Base-by-base conservation (phyloP, 768 basidiomycete species). In the Phylloporus rhodoxanthus region DNA sequence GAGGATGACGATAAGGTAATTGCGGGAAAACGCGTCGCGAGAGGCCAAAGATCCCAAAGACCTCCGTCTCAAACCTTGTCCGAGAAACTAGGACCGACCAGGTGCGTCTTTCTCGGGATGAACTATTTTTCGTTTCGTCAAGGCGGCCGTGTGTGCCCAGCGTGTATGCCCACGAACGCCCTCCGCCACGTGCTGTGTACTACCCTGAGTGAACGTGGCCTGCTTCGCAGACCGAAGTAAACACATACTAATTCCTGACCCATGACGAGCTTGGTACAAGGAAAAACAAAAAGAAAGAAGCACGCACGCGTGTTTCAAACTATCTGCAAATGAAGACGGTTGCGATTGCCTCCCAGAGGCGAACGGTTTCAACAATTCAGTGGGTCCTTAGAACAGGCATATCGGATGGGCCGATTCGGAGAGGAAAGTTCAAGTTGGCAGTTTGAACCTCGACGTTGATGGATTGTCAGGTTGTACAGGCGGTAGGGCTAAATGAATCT, bases 271-370 rank as follows among this genome's bases (percentile, higher is more conserved):
- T n/a, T 33, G 37, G 37, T 11, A 37, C 13, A 13, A 23, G 11
- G 23, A 20, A 10, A 43, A 9, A 17, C 5, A 29, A 29, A 29
- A 30, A 42, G 5, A 42, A 45, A 30, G 36, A 30, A 41, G 52
- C 55, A 33, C 53, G 49, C 38, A 44, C 48, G 47, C 47, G 55
- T 40, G 37, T 38, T 38, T 38, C 37, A 38, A 36, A 7, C 34
- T 3, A n/a, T 17, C 34, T 19, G 17, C 8, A 17, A 19, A 36
- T 19, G 33, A 34, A 36, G 17, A 36, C 17, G 34, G 34, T 36
- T 17, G 34, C 34, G 34, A 36, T 36, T n/a, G 34, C 15, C 33
- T 33, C 33, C 13, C 33, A 34, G 34, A 30, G 29, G 29, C 29
- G 13, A 30, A 14, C n/a, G 5, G 34, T 36, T 19, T 36, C 34